Base-by-base conservation (phyloP, 371 early-diverging fungal genomes). In the Mortierella sp. region DNA sequence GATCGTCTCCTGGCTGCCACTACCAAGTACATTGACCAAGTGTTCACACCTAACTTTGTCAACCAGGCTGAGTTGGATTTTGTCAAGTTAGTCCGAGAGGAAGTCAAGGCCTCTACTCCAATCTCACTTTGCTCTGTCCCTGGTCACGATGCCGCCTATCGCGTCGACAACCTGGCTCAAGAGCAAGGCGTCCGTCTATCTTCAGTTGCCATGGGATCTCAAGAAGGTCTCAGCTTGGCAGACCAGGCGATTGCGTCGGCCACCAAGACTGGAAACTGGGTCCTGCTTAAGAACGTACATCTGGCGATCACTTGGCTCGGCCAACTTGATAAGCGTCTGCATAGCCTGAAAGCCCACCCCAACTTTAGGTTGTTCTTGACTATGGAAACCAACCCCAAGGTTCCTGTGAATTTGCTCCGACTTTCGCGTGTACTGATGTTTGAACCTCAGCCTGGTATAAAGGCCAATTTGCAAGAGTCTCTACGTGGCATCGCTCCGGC, bases 171-270 rank as follows among this genome's bases (percentile, higher is more conserved):
- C 62, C 85, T 99, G 75, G 97, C 97, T 0, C 75, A 87, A 10
- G 94, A 94, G 75, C 71, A 85, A 57, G 86, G 87, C n/a, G 87
- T 84, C 30, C 87, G 87, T 24, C 88, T 93, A 61, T 87, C 90
- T 0, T 92, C 97, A 2, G 97, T 99, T 22, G 99, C 99, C 10
- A 98, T 99, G 97, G 99, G 99, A 66, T 97, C 98, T 4, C 89
- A 92, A 32, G 99, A 99, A 91, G 98, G 98, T 66, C 94, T 95
- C 70, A 86, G 89, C 6, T 87, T 96, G 35, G 99, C 99, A 5
- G 98, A 98, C 62, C 89, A 92, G 77, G 98, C 97, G 5, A 97
- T 99, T 65, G 89, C 94, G 0, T 72, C 85, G 5, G 97, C 97
- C 0, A 88, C 90, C 72, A 94, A 94, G 87, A 89, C 88, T 14